Evolutionary conservation across 495 filamentous ascomycete genomes (phyloP).

Genomic region (Pseudomonodictys pantanalensis): DNA sequence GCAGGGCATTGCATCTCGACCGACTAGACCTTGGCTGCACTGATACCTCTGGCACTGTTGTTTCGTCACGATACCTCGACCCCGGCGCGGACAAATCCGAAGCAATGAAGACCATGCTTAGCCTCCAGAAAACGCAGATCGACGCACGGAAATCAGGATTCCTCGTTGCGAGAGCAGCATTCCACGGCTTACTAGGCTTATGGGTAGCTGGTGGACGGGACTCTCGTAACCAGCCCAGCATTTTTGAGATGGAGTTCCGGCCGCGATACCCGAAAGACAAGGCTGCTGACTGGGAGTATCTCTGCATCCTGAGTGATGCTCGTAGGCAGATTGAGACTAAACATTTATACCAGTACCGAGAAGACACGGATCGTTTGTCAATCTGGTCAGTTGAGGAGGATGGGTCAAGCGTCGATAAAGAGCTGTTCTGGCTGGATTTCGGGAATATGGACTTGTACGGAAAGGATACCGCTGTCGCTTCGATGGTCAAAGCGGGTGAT

Average conservation of each 20-base stretch:
- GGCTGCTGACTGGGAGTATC: not conserved
- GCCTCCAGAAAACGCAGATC: not conserved
- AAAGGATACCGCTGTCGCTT: not conserved
- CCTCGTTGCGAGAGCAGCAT: constrained; percentile 2
- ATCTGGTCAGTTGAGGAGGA: not conserved
- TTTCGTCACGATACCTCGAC: not conserved
- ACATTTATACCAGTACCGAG: not conserved
- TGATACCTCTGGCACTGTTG: not conserved
- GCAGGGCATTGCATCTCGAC: not conserved
- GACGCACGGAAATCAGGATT: not conserved
- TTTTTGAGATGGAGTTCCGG: not conserved
- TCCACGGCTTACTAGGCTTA: not conserved
- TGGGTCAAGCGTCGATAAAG: not conserved
- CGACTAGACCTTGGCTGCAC: not conserved
- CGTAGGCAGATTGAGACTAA: not conserved
- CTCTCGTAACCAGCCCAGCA: not conserved
- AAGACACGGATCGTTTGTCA: not conserved
- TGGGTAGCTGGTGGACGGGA: not conserved
- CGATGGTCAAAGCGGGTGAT: not conserved
- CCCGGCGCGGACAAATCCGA: not conserved
- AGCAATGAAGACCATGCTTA: not conserved
- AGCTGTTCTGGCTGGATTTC: not conserved
- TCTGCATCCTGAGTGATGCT: not conserved
- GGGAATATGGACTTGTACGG: not conserved
- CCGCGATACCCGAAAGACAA: not conserved